These are phyloP conservation scores for Avena eriantha DNA, from an alignment of 176 grass and related monocot species.

Conservation along the genomic window DNA sequence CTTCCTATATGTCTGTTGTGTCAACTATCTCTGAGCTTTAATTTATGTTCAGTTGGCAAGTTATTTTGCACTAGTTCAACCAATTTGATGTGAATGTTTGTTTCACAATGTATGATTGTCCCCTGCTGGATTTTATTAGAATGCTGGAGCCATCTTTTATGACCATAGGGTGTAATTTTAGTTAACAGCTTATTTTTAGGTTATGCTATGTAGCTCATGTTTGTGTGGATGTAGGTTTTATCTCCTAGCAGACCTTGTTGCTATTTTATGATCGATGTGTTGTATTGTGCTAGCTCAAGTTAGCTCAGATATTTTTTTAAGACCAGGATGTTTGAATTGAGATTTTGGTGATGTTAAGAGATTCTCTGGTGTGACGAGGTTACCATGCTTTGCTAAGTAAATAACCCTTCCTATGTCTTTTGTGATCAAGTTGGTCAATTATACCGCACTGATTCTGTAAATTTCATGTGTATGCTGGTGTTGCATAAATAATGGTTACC, in stretches of 20 bases:
- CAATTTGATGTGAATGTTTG: background rate
- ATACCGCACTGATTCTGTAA: too few relatives aligned
- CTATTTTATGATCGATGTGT: background rate
- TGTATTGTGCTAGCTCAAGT: background rate
- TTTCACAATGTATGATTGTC: background rate
- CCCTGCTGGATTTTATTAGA: background rate
- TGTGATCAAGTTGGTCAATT: too few relatives aligned
- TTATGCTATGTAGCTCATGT: background rate
- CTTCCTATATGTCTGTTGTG: background rate
- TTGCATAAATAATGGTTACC: too few relatives aligned
- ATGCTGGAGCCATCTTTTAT: background rate
- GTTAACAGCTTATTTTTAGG: background rate
- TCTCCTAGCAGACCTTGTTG: too few relatives aligned
- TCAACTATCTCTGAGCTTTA: background rate
- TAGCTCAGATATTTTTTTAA: background rate
- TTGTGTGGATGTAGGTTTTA: background rate
- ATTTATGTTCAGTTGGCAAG: background rate
- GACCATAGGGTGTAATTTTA: background rate
- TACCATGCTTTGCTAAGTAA: constrained; percentile 23
- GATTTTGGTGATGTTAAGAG: background rate
- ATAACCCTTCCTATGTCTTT: constrained; percentile 25
- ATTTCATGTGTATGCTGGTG: too few relatives aligned
- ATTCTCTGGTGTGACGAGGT: background rate
- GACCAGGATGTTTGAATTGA: background rate
- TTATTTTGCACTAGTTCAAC: too few relatives aligned